A percentile compares a stretch with the other conserved stretches of the same genome.
phyloP scores from a whole-genome alignment of 1,284 basidiomycete genomes.

The Trichosporon sp. region DNA sequence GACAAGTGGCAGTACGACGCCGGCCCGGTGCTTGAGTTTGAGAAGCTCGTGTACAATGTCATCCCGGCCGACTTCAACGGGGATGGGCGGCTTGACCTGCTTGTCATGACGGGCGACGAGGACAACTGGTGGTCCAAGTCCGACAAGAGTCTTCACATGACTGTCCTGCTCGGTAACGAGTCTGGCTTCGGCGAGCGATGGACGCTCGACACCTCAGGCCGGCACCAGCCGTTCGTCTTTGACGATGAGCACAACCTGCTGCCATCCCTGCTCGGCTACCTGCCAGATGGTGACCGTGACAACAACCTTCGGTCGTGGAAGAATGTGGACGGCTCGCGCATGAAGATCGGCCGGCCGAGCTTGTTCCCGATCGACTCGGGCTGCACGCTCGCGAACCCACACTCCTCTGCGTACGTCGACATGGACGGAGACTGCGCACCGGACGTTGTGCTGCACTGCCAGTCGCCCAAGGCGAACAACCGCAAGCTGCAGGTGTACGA shows the following conservation, averaged over 20 bases:
- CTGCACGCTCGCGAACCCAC: conserved; percentile 77
- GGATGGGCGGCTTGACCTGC: conserved; percentile 81
- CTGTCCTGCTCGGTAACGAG: conserved; percentile 60
- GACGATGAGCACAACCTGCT: conserved; percentile 84
- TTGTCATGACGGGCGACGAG: conserved; percentile 65
- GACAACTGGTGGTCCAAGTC: conserved; percentile 49
- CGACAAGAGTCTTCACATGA: conserved; percentile 56
- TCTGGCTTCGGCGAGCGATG: conserved; percentile 56
- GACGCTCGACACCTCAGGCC: conserved; percentile 24
- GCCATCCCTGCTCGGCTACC: conserved; percentile 77
- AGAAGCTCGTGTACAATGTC: conserved; percentile 57
- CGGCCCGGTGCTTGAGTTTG: conserved; percentile 54
- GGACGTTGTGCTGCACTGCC: conserved; percentile 89
- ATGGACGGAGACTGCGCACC: conserved; percentile 81
- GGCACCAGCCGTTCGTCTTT: conserved; percentile 71
- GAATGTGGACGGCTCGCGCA: conserved; percentile 27
- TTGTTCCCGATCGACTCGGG: conserved; percentile 18
- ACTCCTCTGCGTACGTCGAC: conserved; percentile 93
- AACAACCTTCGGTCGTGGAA: conserved; percentile 16
- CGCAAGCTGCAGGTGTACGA: conserved; percentile 11
- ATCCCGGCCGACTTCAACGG: conserved; percentile 90
- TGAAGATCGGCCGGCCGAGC: conserved; percentile 15
- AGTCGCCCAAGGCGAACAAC: conserved; percentile 34
- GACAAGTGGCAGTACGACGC: conserved; percentile 54
- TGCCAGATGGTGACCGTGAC: conserved; percentile 22